These are phyloP conservation scores for Termitomyces sp. DNA, from an alignment of 768 basidiomycete species.

Conservation along the genomic window DNA sequence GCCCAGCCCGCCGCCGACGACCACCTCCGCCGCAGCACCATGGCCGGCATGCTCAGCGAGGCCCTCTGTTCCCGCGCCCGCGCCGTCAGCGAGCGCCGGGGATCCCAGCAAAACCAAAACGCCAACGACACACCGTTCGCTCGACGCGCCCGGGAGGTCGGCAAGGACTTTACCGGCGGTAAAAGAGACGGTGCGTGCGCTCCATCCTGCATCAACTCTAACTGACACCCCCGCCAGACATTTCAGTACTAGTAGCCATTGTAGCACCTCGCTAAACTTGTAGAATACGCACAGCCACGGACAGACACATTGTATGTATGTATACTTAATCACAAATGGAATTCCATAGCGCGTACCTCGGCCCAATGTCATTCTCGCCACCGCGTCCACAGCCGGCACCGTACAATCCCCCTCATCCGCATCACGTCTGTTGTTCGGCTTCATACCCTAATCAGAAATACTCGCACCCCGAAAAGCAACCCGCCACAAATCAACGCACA, in stretches of 20 bases:
- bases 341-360: no score
- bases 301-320: no score
- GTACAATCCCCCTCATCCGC: no score
- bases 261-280: slow-evolving; percentile 11
- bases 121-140: slow-evolving; percentile 83
- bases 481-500: no score
- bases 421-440: no score
- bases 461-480: no score
- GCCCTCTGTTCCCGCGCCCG: slow-evolving; percentile 78
- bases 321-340: no score
- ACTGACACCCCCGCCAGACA: slow-evolving; percentile 18
- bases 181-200: slow-evolving; percentile 70
- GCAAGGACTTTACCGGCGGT: slow-evolving; percentile 69
- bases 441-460: no score
- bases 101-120: no score
- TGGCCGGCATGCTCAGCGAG: slow-evolving; percentile 71
- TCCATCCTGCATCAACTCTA: background rate
- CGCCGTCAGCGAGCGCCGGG: slow-evolving; percentile 51
- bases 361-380: no score
- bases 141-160: slow-evolving; percentile 69
- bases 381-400: no score
- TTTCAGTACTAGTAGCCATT: slow-evolving; percentile 35
- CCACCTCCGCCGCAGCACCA: slow-evolving; percentile 24
- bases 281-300: no score
- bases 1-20: background rate